These are phyloP conservation scores for Phytopythium aichiense DNA, from an alignment of 352 stramenopile genomes.

Conservation along the genomic window DNA sequence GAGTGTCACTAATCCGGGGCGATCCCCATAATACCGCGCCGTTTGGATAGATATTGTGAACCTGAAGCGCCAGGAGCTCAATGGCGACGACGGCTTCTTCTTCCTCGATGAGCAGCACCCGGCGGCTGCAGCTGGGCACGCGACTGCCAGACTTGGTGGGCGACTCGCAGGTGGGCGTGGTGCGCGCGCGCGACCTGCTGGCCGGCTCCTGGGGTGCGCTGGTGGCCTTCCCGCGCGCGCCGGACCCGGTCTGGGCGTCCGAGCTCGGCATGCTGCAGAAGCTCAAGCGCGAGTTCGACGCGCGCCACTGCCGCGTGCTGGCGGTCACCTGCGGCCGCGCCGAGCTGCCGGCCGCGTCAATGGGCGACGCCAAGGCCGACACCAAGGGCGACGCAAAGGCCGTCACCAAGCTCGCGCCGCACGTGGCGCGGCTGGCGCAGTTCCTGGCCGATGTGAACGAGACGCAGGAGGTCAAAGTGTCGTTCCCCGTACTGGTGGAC, in stretches of 20 bases:
- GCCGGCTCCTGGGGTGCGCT: constrained; percentile 65
- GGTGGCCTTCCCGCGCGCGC: constrained; percentile 63
- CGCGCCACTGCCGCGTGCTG: constrained; percentile 65
- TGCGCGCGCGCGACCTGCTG: constrained; percentile 73
- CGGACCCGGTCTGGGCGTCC: constrained; percentile 74
- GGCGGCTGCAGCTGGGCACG: constrained; percentile 55
- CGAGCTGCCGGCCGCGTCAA: constrained; percentile 11
- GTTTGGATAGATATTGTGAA: too few species aligned
- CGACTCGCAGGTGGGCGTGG: constrained; percentile 62
- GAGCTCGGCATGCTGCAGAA: constrained; percentile 80
- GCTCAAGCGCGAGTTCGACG: constrained; percentile 72
- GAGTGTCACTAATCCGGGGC: not conserved
- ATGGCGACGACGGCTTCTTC: not conserved
- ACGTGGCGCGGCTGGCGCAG: constrained; percentile 16
- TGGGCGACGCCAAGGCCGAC: constrained; percentile 4
- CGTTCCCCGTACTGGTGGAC: constrained; percentile 69
- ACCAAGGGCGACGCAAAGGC: too few species aligned
- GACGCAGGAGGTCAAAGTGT: constrained; percentile 73
- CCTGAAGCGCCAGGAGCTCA: too few species aligned
- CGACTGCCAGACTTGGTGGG: constrained; percentile 74
- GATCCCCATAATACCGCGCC: not conserved
- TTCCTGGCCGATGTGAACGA: constrained; percentile 79
- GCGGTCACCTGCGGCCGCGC: constrained; percentile 21
- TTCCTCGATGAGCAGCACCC: constrained; percentile 16
- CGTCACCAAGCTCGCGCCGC: constrained; percentile 4